Evolutionary conservation across 345 rosid genomes (phyloP), one percentile per base, ranked within the genome.

Genomic region (Citrus hindsii): DNA sequence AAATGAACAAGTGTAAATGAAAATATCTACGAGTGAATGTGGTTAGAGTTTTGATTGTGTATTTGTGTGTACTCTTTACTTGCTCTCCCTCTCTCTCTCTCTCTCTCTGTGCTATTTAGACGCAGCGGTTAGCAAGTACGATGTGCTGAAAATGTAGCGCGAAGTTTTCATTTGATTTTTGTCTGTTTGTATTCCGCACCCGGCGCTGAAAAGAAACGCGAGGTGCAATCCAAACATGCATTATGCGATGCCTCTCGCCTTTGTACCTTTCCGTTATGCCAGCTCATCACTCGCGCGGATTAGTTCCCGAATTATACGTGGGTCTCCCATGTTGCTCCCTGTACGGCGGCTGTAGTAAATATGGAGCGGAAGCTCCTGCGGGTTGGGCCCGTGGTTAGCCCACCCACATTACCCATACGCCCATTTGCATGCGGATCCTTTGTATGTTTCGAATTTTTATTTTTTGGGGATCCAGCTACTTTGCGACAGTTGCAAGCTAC

Each of bases 131-230:
- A 28, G 61, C 2, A n/a, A n/a, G 59, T 4, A 28, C 22, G 27
- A 2, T 22, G 1, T n/a, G 62, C 61, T 13, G 42, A n/a, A 32
- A 67, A 76, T 33, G 71, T 71, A 76, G 78, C 69, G 69, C 77
- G 28, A 61, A 62, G 19, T 62, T 60, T 28, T 70, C 18, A 28
- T 70, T 55, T 72, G 48, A n/a, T 33, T 24, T 38, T 67, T 58
- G n/a, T 72, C 65, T 53, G 32, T n/a, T 22, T 33, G 33, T 6
- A 2, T 30, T 27, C 60, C 40, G 46, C 32, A 46, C 30, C 40
- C 14, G 46, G 42, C 32, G 18, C 51, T 13, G 70, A 19, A 21
- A 9, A 4, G 19, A 22, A 60, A 59, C 27, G 19, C 58, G 6
- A 21, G 60, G 28, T 1, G 40, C 78, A 13, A 55, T n/a, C 51